Conservation (phyloP, 2,329 filamentous ascomycete genomes). For the Magnaporthales sp. region DNA sequence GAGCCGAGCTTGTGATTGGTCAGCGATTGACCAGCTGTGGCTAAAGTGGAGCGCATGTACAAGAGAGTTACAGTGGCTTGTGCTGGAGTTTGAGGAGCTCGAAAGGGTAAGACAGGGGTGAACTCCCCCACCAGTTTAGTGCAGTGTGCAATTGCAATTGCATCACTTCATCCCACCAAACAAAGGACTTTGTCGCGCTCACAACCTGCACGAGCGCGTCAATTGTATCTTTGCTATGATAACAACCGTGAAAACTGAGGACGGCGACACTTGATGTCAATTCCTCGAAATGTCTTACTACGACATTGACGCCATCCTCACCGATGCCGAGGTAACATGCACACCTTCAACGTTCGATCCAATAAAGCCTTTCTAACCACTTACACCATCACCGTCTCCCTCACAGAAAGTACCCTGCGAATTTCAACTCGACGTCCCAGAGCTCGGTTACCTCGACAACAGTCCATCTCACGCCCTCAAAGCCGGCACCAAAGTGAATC, state of each 20-base stretch:
- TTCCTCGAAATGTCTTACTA: constrained; percentile 61
- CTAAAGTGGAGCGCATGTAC: neutral
- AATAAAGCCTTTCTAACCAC: neutral
- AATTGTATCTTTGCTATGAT: neutral
- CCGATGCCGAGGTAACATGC: constrained; percentile 62
- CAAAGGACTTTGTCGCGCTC: neutral
- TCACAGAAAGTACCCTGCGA: constrained; percentile 86
- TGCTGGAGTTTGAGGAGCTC: neutral
- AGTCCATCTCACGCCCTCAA: constrained; percentile 66
- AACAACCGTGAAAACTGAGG: neutral
- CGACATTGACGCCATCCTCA: constrained; percentile 75
- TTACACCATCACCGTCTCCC: constrained; percentile 7
- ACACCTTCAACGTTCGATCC: neutral
- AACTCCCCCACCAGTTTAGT: neutral
- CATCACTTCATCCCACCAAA: neutral
- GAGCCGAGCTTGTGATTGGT: neutral
- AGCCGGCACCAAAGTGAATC: constrained; percentile 66
- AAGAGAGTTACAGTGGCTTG: neutral
- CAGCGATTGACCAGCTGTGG: neutral
- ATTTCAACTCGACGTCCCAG: constrained; percentile 82
- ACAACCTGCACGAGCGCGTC: neutral
- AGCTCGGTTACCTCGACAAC: constrained; percentile 83
- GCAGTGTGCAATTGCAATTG: neutral
- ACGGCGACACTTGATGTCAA: neutral
- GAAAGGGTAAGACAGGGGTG: neutral